Evolutionary conservation across 2,329 filamentous ascomycete species (phyloP).

Genomic region (Cadophora malorum): DNA sequence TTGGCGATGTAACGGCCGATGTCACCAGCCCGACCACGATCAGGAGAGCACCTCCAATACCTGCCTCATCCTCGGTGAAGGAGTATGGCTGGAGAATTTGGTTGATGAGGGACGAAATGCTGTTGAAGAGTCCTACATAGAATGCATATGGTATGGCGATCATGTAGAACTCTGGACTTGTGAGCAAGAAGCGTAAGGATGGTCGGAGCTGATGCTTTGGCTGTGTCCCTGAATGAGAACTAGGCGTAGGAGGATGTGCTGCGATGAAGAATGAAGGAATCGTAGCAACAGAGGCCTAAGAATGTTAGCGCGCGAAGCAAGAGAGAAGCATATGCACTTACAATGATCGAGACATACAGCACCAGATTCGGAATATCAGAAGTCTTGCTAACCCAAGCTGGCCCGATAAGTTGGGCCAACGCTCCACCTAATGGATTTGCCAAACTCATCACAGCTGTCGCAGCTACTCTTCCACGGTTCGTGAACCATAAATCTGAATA

Average conservation of each 20-base stretch:
- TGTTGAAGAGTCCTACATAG: conserved; percentile 95
- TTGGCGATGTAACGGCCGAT: conserved; percentile 77
- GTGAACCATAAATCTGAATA: conserved; percentile 98
- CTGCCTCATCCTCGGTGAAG: conserved; percentile 82
- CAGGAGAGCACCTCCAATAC: conserved; percentile 86
- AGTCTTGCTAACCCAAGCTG: conserved; percentile 69
- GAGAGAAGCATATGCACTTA: conserved; percentile 51
- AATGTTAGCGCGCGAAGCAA: conserved; percentile 22
- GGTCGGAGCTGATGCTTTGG: conserved; percentile 59
- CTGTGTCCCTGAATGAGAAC: conserved; percentile 65
- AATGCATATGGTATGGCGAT: conserved; percentile 80
- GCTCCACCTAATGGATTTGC: conserved; percentile 92
- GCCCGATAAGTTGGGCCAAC: conserved; percentile 84
- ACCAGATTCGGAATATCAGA: conserved; percentile 80
- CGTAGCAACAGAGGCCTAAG: conserved; percentile 65
- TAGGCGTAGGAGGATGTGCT: conserved; percentile 75
- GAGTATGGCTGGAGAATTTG: conserved; percentile 89
- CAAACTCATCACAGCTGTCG: conserved; percentile 83
- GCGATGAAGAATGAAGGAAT: conserved; percentile 86
- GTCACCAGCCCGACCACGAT: conserved; percentile 86
- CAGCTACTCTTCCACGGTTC: conserved; percentile 79
- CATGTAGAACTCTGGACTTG: conserved; percentile 77
- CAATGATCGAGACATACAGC: conserved; percentile 83
- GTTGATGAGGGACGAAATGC: conserved; percentile 84
- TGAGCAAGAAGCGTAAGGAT: conserved; percentile 60